phyloP scores from a whole-genome alignment of 163 green algal species.

The Scenedesmus sp. region DNA sequence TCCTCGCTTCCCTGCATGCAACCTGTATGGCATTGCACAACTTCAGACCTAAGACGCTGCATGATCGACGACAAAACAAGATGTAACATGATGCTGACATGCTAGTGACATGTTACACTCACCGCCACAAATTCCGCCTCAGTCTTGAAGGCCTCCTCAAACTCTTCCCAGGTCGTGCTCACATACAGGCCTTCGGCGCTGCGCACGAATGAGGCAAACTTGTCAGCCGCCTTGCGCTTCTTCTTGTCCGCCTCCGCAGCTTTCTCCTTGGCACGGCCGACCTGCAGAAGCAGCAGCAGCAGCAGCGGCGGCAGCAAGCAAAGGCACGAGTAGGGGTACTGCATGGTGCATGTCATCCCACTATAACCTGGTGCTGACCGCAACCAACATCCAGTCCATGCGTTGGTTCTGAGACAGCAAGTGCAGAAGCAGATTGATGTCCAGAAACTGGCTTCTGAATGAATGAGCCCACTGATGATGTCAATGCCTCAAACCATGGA shows the following conservation, averaged over 20 bases:
- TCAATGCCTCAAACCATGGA: too few relatives aligned
- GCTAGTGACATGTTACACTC: slow-evolving; percentile 13
- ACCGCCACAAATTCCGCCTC: slow-evolving; percentile 82
- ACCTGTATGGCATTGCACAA: too few relatives aligned
- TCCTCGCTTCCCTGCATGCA: too few relatives aligned
- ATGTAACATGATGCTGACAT: not conserved
- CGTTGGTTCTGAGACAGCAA: too few relatives aligned
- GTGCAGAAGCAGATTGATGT: too few relatives aligned
- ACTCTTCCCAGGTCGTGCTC: slow-evolving; percentile 80
- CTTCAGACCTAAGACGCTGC: too few relatives aligned
- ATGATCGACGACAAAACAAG: too few relatives aligned
- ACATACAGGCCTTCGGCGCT: slow-evolving; percentile 60
- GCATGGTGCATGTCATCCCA: too few relatives aligned
- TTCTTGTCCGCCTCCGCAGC: slow-evolving; percentile 67
- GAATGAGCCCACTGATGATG: too few relatives aligned
- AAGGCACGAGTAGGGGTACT: not conserved
- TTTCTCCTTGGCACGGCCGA: slow-evolving; percentile 68
- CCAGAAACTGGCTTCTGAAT: too few relatives aligned
- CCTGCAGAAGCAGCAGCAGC: slow-evolving; percentile 37
- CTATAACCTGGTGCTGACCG: too few relatives aligned
- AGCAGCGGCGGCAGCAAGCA: not conserved
- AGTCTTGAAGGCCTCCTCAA: slow-evolving; percentile 63
- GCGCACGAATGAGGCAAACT: slow-evolving; percentile 67
- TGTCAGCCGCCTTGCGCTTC: slow-evolving; percentile 64
- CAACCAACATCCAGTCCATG: too few relatives aligned